phyloP scores from a whole-genome alignment of 768 basidiomycete species.

The Rhodotorula taiwanensis region DNA sequence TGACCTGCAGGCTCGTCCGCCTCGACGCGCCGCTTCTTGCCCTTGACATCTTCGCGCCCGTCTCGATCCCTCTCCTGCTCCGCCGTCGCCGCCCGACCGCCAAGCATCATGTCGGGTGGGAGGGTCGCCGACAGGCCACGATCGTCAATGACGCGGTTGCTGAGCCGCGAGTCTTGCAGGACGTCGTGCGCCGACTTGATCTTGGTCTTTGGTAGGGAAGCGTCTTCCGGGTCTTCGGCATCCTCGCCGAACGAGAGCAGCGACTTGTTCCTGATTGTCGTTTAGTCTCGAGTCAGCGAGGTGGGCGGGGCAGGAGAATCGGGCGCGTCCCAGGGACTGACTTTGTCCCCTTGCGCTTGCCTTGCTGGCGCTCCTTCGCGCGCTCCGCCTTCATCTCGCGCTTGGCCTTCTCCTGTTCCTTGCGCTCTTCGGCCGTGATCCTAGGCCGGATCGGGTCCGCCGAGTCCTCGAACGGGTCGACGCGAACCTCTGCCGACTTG shows the following conservation, averaged over 20 bases:
- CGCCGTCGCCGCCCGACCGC: neutral
- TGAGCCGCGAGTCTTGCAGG: conserved; percentile 29
- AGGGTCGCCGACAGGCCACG: conserved; percentile 33
- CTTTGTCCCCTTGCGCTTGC: conserved; percentile 80
- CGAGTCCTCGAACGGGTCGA: conserved; percentile 86
- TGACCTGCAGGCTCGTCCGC: neutral
- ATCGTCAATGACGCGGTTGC: conserved; percentile 36
- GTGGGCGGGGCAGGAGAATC: neutral
- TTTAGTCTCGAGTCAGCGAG: neutral
- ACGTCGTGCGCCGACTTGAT: conserved; percentile 40
- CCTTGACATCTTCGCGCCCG: conserved; percentile 1
- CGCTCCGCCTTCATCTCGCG: conserved; percentile 67
- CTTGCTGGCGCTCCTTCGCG: conserved; percentile 57
- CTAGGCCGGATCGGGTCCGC: conserved; percentile 65
- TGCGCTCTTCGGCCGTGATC: conserved; percentile 82
- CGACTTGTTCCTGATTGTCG: conserved; percentile 64
- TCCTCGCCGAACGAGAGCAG: conserved; percentile 73
- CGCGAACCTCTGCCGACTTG: conserved; percentile 69
- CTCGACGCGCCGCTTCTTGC: neutral
- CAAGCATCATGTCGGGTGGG: conserved; percentile 11
- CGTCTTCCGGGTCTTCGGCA: conserved; percentile 47
- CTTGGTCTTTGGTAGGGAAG: conserved; percentile 17
- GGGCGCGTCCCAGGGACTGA: conserved; percentile 45
- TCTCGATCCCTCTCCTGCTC: conserved; percentile 1
- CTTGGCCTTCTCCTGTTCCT: conserved; percentile 65